phyloP scores from a whole-genome alignment of 2,329 filamentous ascomycete genomes.

The Pseudovirgaria hyperparasitica region DNA sequence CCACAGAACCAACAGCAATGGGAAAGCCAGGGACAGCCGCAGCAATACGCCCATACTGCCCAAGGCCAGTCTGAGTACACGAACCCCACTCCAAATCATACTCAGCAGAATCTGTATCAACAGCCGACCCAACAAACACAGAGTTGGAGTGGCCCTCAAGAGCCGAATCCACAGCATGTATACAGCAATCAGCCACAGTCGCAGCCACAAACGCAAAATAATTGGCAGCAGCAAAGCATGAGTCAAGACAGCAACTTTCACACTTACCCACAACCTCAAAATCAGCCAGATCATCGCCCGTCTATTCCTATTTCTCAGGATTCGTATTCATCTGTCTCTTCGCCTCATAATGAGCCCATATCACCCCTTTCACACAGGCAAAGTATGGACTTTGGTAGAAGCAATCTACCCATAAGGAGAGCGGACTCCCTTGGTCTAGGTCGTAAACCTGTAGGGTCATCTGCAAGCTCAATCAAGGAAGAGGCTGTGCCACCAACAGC shows the following conservation, averaged over 20 bases:
- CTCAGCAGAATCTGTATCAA: too few relatives aligned
- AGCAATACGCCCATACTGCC: too few relatives aligned
- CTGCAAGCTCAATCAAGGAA: constrained; percentile 3
- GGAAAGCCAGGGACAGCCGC: not conserved
- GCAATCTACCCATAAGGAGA: constrained; percentile 10
- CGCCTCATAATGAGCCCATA: constrained; percentile 9
- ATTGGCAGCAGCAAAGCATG: too few relatives aligned
- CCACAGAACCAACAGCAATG: constrained; percentile 1
- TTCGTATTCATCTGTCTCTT: too few relatives aligned
- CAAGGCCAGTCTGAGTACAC: too few relatives aligned
- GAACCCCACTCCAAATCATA: too few relatives aligned
- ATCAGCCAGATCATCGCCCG: too few relatives aligned
- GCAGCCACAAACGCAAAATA: constrained; percentile 11
- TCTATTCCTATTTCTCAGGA: too few relatives aligned
- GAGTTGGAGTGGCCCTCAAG: too few relatives aligned
- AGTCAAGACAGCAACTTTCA: too few relatives aligned
- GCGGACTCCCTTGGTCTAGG: constrained; percentile 14
- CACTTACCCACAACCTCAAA: too few relatives aligned
- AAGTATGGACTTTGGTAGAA: constrained; percentile 14
- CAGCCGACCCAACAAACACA: too few relatives aligned
- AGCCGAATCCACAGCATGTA: constrained; percentile 5
- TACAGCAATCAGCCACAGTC: constrained; percentile 8
- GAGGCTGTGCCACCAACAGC: constrained; percentile 10
- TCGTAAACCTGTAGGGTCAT: constrained; percentile 11
- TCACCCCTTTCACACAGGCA: constrained; percentile 18